phyloP scores from a whole-genome alignment of 2,329 filamentous ascomycete genomes.

The Dissoconium aciculare region DNA sequence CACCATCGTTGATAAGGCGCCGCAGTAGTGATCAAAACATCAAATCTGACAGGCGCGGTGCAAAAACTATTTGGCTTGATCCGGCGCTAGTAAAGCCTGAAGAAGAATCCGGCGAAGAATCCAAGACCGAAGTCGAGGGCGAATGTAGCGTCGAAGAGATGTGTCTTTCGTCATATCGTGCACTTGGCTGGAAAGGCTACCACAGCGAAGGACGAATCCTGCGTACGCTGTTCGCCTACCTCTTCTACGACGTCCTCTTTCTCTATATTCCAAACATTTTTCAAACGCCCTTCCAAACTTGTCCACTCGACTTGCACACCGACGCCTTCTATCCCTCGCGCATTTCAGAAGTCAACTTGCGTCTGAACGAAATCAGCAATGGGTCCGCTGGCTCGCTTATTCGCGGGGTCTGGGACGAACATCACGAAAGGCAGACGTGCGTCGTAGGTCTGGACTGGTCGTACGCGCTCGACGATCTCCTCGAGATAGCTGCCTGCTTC shows the following conservation, averaged over 20 bases:
- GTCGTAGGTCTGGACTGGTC: slow-evolving; percentile 89
- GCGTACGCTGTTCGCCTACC: slow-evolving; percentile 65
- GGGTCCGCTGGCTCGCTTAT: slow-evolving; percentile 57
- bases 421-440: slow-evolving; percentile 60
- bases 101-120: not conserved
- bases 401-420: slow-evolving; percentile 49
- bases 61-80: slow-evolving; percentile 81
- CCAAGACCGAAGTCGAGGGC: slow-evolving; percentile 28
- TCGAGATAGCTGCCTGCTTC: slow-evolving; percentile 68
- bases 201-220: slow-evolving; percentile 86
- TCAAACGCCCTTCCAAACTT: slow-evolving; percentile 88
- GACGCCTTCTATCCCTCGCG: slow-evolving; percentile 80
- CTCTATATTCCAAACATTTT: slow-evolving; percentile 92
- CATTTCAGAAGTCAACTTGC: slow-evolving; percentile 77
- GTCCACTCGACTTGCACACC: slow-evolving; percentile 80
- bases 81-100: slow-evolving; percentile 20
- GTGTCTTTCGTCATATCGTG: slow-evolving; percentile 76
- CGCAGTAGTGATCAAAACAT: slow-evolving; percentile 23
- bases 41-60: slow-evolving; percentile 29
- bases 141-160: slow-evolving; percentile 87
- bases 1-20: slow-evolving; percentile 10
- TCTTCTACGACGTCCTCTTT: slow-evolving; percentile 90
- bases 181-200: slow-evolving; percentile 82
- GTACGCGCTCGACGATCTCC: slow-evolving; percentile 61
- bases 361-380: slow-evolving; percentile 76